phyloP scores from a whole-genome alignment of 1,139 yeast genomes.

The Protomyces pachydermus region DNA sequence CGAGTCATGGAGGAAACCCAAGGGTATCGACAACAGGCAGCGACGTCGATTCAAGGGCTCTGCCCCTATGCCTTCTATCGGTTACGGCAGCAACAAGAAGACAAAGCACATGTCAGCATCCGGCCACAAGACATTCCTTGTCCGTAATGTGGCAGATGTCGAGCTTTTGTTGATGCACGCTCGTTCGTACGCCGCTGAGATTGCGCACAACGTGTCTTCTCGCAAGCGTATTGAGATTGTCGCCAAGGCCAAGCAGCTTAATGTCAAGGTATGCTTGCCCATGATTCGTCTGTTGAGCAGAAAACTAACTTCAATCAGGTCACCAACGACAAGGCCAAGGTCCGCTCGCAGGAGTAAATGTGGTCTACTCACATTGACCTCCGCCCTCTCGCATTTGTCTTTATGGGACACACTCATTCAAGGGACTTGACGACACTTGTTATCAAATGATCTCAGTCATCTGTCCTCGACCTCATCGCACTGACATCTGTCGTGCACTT shows the following conservation, averaged over 20 bases:
- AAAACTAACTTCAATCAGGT: conserved; percentile 42
- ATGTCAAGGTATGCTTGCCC: conserved; percentile 58
- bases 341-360: conserved; percentile 29
- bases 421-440: too few relatives aligned
- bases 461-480: too few relatives aligned
- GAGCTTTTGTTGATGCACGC: conserved; percentile 96
- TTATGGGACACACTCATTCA: too few relatives aligned
- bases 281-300: not conserved
- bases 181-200: conserved; percentile 98
- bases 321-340: conserved; percentile 90
- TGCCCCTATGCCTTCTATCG: conserved; percentile 98
- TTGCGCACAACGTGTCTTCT: conserved; percentile 97
- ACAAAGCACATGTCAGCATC: conserved; percentile 94
- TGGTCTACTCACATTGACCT: not conserved
- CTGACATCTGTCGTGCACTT: not conserved
- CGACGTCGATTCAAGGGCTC: conserved; percentile 98
- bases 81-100: conserved; percentile 99
- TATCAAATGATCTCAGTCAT: too few relatives aligned
- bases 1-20: conserved; percentile 99
- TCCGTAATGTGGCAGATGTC: conserved; percentile 86
- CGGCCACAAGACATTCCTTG: conserved; percentile 96
- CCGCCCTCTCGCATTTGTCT: not conserved
- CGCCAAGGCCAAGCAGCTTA: conserved; percentile 96
- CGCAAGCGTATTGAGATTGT: conserved; percentile 96
- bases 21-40: conserved; percentile 99